Evolutionary conservation across 106 monocot species (phyloP), one percentile per base, ranked within the genome.

Genomic region (Xerophyta viscosa): DNA sequence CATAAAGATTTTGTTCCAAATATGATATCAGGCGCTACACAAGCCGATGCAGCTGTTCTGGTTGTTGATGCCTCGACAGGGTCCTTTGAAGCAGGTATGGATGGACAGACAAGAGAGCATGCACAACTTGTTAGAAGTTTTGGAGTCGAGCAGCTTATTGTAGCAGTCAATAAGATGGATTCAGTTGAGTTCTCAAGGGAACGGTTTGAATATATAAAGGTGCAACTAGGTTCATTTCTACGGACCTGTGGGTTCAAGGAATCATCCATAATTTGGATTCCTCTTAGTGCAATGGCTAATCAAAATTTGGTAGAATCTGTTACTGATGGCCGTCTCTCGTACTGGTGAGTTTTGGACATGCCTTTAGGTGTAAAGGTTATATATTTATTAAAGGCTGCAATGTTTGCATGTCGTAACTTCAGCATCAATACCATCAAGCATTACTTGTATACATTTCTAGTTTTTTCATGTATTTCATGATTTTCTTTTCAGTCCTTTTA

Each of bases 141-240:
- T 75, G 94, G 94, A 49, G 74, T 94, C 26, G 94, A 94, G 50
- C 75, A 81, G 31, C 64, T 94, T 49, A 69, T 94, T 31, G 53
- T 94, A 24, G 84, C 81, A 51, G 68, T 94, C 29, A 94, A 94
- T 63, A 94, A 94, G 67, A 81, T 94, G 83, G 94, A 94, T 52
- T 15, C 22, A 3, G 88, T 94, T 33, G 65, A 74, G 8, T 94
- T 74, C 60, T 77, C 94, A 0, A 74, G 76, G 51, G 88, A 85
- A 45, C 65, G 84, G 33, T 94, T 81, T 68, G 74, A 87, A 30
- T 67, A 20, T 12, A 70, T 94, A 60, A 88, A 81, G 68, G 20
- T 37, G 15, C 78, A 81, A 52, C 69, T 94, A 18, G 65, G 80
- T 13, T 41, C 63, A 36, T 94, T 88, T 37, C 62, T 94, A 17